Base-by-base conservation (phyloP, 345 rosid species). In the Gossypioides kirkii region DNA sequence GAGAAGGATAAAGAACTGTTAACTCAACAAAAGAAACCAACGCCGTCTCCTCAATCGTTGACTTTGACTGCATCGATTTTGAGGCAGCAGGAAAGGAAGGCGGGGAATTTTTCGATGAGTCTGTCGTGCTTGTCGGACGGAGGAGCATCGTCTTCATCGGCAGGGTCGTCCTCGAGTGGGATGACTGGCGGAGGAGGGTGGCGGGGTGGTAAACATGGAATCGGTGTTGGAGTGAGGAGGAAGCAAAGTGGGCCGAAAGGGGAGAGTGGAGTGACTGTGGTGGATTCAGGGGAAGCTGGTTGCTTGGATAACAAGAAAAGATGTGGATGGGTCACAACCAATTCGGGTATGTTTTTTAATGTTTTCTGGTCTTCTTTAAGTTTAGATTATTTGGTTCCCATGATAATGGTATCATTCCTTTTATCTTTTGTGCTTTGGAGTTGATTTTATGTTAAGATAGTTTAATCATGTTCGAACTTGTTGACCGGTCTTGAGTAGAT, bases 251-350 rank as follows among this genome's bases (percentile, higher is more conserved):
- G 28, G 53, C 73, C 79, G 9, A 84, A 74, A 41, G 84, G 62
- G 69, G 83, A 82, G 17, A 82, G 75, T 45, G 38, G 42, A 68
- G 61, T 77, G 62, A 58, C n/a, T 22, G 66, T n/a, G 42, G 45
- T 68, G 74, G 46, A 70, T 70, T 32, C 54, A 73, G 54, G 25
- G 56, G 80, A 43, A 32, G 79, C 55, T 45, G 82, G 85, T 84
- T 84, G 82, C 79, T 72, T 81, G 73, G 80, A 82, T 26, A 74
- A 82, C 77, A 88, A 81, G 81, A 90, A 77, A 79, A 86, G 87
- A 42, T 91, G 97, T 73, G 82, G 89, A 17, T 92, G 96, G 96
- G 89, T 92, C 75, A 90, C 93, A 6, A 86, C 91, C 16, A 90
- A 81, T 75, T 74, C 97, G 58, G 97, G 97, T 92, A 73, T 52